Evolutionary conservation across 208 protist species (phyloP), one percentile per base, ranked within the genome.

Genomic region (Trypanosoma scelopori): DNA sequence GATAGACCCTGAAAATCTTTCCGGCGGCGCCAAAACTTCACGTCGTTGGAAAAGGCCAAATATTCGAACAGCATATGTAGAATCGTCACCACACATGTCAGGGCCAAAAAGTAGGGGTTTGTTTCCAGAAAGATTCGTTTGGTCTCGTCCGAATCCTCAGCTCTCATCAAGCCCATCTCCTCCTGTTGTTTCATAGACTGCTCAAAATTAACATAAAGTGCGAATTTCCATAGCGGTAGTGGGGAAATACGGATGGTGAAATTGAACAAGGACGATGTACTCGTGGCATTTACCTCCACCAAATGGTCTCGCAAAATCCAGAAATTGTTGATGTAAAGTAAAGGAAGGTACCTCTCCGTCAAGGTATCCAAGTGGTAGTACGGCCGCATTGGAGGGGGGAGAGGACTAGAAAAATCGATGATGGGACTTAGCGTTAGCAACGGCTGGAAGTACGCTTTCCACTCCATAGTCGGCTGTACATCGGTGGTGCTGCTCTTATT

Each of bases 11-110:
- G 92, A 79, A 99, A 95, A 52, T 96, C 84, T 66, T 99, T 97
- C 23, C 88, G 81, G 32, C 75, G 72, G 23, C 76, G 69, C 89
- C 92, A 97, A 66, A 95, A 97, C 55, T 82, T 79, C 25, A 95
- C 79, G 70, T 96, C 97, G 74, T 99, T 98, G 52, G 99, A 98
- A 76, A 99, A 99, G 5, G 98, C 98, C n/a, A 99, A 76, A 64
- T 98, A 98, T 77, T 99, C 98, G 68, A 99, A 99, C 7, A 99
- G 59, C 46, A 92, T 96, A 76, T 99, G 98, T 41, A 99, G 87
- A 11, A 98, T 45, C 11, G 97, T 96, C 15, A 99, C 97, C 27
- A 97, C 47, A 11, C 90, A 77, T 1, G 98, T 99, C 13, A 99
- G 42, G 9, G 48, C 91, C 1, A 99, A 80, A 15, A 99, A 77